Percentiles rank a stretch among this genome's conserved stretches.
phyloP scores from a whole-genome alignment of 192 early-diverging fungal genomes.

The Chytriomyces sp. region DNA sequence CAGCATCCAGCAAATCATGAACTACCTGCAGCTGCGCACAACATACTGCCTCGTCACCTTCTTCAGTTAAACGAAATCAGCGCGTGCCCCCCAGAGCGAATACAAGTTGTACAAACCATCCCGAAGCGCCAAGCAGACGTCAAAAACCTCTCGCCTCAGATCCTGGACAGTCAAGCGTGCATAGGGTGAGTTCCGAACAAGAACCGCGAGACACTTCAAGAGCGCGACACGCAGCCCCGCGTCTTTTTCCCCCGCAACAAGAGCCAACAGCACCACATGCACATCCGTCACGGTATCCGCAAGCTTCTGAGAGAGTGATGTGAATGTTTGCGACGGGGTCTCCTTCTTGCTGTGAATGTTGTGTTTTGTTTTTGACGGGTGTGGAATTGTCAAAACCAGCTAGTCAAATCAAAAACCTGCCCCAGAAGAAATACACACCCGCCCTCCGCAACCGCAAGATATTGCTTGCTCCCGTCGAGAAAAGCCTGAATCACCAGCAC shows the following conservation, averaged over 20 bases:
- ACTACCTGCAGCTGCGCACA: not conserved
- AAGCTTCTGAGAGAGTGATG: conserved; percentile 44
- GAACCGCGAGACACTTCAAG: conserved; percentile 18
- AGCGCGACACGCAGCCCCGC: conserved; percentile 18
- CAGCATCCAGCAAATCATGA: not conserved
- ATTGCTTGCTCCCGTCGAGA: conserved; percentile 41
- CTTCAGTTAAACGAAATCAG: not conserved
- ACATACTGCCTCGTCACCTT: not conserved
- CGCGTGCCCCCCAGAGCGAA: not conserved
- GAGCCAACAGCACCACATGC: conserved; percentile 27
- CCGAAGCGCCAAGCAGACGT: not conserved
- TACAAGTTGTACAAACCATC: not conserved
- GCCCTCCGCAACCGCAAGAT: conserved; percentile 46
- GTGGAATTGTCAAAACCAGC: too few relatives aligned
- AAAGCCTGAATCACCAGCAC: conserved; percentile 35
- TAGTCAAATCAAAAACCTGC: too few relatives aligned
- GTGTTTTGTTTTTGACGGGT: not conserved
- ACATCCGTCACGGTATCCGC: conserved; percentile 41
- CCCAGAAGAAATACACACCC: too few relatives aligned
- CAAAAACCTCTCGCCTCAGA: not conserved
- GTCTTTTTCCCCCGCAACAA: conserved; percentile 31
- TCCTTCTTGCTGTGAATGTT: not conserved
- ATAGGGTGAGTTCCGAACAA: conserved; percentile 37
- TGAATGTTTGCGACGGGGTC: conserved; percentile 24
- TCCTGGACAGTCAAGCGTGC: conserved; percentile 17